Percentiles rank a stretch among this genome's conserved stretches.
phyloP scores from a whole-genome alignment of 345 rosid genomes.

The Brassica nigra region DNA sequence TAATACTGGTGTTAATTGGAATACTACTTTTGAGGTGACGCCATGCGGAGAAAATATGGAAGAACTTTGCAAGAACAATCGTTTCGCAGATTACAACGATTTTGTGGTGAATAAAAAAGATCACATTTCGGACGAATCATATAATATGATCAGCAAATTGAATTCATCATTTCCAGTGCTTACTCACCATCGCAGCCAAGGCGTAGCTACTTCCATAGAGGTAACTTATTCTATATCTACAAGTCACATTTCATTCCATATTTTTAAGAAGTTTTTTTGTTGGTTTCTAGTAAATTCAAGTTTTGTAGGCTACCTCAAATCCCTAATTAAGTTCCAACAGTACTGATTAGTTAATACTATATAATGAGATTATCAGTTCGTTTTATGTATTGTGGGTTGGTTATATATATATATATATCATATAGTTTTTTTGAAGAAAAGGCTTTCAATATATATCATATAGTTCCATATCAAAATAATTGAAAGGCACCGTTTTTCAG shows the following conservation, averaged over 20 bases:
- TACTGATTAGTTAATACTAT: background rate
- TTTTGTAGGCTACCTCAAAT: slow-evolving; percentile 3
- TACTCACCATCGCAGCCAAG: slow-evolving; percentile 30
- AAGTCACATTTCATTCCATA: background rate
- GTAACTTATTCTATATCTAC: slow-evolving; percentile 25
- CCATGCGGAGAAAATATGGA: slow-evolving; percentile 4
- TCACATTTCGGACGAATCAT: slow-evolving; percentile 17
- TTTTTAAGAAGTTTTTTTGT: background rate
- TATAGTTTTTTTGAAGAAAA: too few species aligned
- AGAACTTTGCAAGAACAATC: slow-evolving; percentile 27
- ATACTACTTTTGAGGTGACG: slow-evolving; percentile 17
- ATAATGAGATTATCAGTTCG: background rate
- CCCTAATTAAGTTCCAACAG: background rate
- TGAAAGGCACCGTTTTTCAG: background rate
- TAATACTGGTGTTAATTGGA: background rate
- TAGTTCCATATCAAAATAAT: slow-evolving; percentile 19
- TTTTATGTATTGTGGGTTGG: slow-evolving; percentile 9
- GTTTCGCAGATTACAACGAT: slow-evolving; percentile 4
- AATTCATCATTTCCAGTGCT: slow-evolving; percentile 27
- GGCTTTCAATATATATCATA: background rate
- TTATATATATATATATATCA: background rate
- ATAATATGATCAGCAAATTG: slow-evolving; percentile 21
- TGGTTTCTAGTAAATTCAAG: background rate
- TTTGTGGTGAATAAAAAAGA: slow-evolving; percentile 17
- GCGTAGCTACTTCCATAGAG: slow-evolving; percentile 31